Evolutionary conservation across 2,329 filamentous ascomycete genomes (phyloP), one percentile per base, ranked within the genome.

Genomic region (Pseudogymnoascus verrucosus): DNA sequence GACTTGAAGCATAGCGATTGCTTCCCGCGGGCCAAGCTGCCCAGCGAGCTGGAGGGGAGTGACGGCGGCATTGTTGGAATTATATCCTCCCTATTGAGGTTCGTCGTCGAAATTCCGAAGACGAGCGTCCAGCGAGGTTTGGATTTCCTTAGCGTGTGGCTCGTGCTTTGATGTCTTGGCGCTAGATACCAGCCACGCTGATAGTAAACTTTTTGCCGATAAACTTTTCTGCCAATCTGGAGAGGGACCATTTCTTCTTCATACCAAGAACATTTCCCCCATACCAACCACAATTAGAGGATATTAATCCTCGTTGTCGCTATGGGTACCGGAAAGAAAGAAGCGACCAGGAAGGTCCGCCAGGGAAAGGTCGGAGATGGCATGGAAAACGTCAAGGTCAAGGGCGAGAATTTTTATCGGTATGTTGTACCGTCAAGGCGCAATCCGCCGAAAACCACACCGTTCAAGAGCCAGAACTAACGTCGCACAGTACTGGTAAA

Each of bases 351-450:
- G 78, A 89, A 89, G 76, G 84, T 83, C 80, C 89, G 92, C 76
- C 87, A 97, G 83, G 91, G 91, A 70, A 93, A 93, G 79, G 84
- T 84, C 60, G 84, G 85, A 69, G 89, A 95, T 85, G 91, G 91
- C 75, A 91, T 96, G 85, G 87, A 79, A 72, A 98, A 98, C 79
- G 90, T 98, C 73, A 91, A 88, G 72, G 82, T 87, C 71, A 99
- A 99, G 80, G 95, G 95, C 78, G 93, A 98, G 82, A 98, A 98
- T 81, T 99, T 98, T 80, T 98, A 98, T 81, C 87, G 90, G 83
- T 89, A 79, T 68, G 81, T 65, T 63, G 39, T 51, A 63, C 31
- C 51, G 10, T 44, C 57, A 39, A 23, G 21, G 34, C 54, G 59
- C 28, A 34, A 34, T 19, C 34, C 6, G 31, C 47, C 34, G 19